Evolutionary conservation across 2,329 filamentous ascomycete genomes (phyloP).

Genomic region (Aspergillus luchuensis): DNA sequence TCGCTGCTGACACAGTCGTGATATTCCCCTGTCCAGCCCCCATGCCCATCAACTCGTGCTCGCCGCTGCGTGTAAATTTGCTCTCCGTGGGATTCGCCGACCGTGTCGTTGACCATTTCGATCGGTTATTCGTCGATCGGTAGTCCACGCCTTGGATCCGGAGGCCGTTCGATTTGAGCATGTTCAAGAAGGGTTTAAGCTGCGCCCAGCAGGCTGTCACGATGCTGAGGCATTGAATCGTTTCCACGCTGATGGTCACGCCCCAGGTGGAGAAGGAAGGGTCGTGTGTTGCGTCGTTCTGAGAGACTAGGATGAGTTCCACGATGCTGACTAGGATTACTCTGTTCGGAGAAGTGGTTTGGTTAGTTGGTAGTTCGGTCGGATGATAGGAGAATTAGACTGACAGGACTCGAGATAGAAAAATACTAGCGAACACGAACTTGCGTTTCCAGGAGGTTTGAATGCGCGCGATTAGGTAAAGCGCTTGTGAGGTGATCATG

Average conservation of each 20-base stretch:
- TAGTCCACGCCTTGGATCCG: constrained; percentile 19
- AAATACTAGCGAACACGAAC: constrained; percentile 23
- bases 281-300: constrained; percentile 16
- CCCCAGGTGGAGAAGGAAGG: constrained; percentile 23
- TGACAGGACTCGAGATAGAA: constrained; percentile 25
- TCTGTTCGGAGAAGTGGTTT: constrained; percentile 4
- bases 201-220: constrained; percentile 29
- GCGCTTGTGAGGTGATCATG: constrained; percentile 24
- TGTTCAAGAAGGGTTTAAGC: constrained; percentile 25
- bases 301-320: constrained; percentile 18
- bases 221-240: constrained; percentile 28
- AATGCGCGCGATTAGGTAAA: constrained; percentile 23
- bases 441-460: constrained; percentile 24
- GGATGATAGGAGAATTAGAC: constrained; percentile 3
- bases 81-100: not conserved
- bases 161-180: constrained; percentile 24
- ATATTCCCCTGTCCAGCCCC: constrained; percentile 7
- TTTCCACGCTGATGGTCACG: constrained; percentile 20
- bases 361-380: not conserved
- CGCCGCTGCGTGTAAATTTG: not conserved
- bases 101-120: not conserved
- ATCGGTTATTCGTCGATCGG: not conserved
- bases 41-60: constrained; percentile 9
- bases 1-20: constrained; percentile 16
- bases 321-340: constrained; percentile 18